Evolutionary conservation across 106 monocot genomes (phyloP), one percentile per base, ranked within the genome.

Genomic region (Amphibolis antarctica): DNA sequence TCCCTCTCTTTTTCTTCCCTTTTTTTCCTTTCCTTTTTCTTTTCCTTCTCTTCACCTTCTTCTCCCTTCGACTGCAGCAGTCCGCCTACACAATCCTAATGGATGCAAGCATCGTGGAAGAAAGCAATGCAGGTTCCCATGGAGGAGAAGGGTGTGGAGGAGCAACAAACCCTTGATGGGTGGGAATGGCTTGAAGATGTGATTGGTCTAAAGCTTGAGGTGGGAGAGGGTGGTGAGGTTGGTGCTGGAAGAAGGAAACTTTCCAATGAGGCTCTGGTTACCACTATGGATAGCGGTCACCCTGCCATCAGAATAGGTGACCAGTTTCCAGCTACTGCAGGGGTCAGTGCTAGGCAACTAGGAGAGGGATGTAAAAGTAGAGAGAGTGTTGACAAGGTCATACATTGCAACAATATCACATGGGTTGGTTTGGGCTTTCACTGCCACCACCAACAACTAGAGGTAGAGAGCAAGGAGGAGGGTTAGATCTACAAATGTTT

Each of bases 221-320:
- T 71, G 79, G 67, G 50, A 52, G 53, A 87, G 77, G 36, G 75
- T 18, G 64, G 77, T 83, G 69, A 87, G 79, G 56, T 71, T 69
- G 51, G 46, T 45, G 64, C 82, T 1, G 7, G 45, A 46, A 9
- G 80, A 15, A 10, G 77, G 71, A 19, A 87, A 69, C 0, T 44
- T 10, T 29, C 86, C 82, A 48, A 57, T 9, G 62, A 87, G 71
- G 31, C n/a, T 53, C 18, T 44, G 70, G 64, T 78, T 77, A 12
- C 82, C 86, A 54, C 72, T 52, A 48, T 83, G 82, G 57, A 87
- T 73, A 46, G 82, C 71, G 69, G 77, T 72, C 56, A 87, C 80
- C 44, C 77, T 68, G 43, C 46, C 62, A 15, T 31, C 67, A 59
- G 22, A 11, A 75, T 80, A 87, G 58, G 64, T 55, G 76, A 87